These are phyloP conservation scores for Oryza punctata DNA, from an alignment of 176 grass and related monocot genomes.

Conservation along the genomic window DNA sequence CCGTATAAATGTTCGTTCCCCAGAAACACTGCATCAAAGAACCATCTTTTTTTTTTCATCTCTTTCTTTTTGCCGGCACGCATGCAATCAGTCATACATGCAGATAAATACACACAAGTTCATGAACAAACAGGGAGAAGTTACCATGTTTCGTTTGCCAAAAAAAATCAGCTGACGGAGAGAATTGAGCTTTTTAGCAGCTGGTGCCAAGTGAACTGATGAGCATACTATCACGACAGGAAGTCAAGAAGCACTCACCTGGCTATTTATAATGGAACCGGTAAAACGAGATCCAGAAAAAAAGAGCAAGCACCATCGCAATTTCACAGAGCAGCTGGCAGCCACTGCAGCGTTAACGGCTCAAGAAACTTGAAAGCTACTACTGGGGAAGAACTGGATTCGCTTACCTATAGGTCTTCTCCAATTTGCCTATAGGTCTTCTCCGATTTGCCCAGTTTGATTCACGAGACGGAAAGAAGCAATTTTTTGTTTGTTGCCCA, in stretches of 20 bases:
- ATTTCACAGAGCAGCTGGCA: slow-evolving; percentile 36
- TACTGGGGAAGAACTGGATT: slow-evolving; percentile 37
- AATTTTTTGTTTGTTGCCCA: background rate
- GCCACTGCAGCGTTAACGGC: background rate
- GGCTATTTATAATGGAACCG: slow-evolving; percentile 37
- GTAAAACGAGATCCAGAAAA: too few species aligned
- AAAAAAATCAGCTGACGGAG: slow-evolving; percentile 9
- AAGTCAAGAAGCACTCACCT: background rate
- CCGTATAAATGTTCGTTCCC: background rate
- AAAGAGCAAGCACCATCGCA: background rate
- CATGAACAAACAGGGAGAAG: background rate
- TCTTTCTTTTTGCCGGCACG: background rate
- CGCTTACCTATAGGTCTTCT: slow-evolving; percentile 20
- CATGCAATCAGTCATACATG: background rate
- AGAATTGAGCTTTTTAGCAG: background rate
- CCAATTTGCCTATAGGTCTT: background rate
- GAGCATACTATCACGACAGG: background rate
- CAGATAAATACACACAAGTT: background rate
- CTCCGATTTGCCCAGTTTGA: background rate
- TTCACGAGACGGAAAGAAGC: background rate
- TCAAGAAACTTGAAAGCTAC: slow-evolving; percentile 36
- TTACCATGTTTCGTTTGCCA: slow-evolving; percentile 34
- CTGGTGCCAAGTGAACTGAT: background rate
- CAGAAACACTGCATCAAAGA: background rate
- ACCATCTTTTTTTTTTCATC: background rate